Base-by-base conservation (phyloP, 2,329 filamentous ascomycete species). In the Phyllosticta citribraziliensis region DNA sequence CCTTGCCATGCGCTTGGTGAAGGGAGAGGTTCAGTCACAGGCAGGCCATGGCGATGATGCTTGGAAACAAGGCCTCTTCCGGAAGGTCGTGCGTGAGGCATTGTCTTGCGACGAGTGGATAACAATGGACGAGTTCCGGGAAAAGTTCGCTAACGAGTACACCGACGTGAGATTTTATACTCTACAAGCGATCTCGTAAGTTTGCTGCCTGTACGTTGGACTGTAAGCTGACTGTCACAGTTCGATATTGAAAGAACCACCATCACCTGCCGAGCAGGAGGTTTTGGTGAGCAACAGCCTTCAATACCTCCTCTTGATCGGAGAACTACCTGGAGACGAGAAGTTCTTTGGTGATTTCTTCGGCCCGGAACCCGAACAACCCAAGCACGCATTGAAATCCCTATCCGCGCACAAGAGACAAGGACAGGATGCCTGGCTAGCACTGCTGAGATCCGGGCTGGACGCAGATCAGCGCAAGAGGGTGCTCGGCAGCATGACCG, bases 121-220 rank as follows among this genome's bases (percentile, higher is more conserved):
- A 4, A 47, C 40, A 8, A 47, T 47, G 40, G 40, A 47, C 14
- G 86, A 90, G 60, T 97, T 93, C 65, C 79, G 88, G 25, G 83
- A 89, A 62, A 90, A 90, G 66, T 97, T 86, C 70, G 80, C 91
- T 56, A 86, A 89, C 70, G 81, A 87, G 72, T 91, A 87, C 70
- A 88, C 94, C 68, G 94, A 97, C 73, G 80, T 97, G 63, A 82
- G 90, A 65, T 96, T 87, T 72, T 91, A 88, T 72, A 90, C 91
- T 0, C 89, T 96, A 70, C 81, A 86, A 67, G 83, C 84, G 14
- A 78, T 96, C 66, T 83, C 83, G 87, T 90, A 82, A 67, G 85
- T 79, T 17, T 2, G 3, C 24, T 19, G 6, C 3, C n/a, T 24
- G n/a, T 5, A 9, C 6, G 5, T 19, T 5, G 22, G n/a, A 9